These are phyloP conservation scores for Diaporthe capsici DNA, from an alignment of 2,329 filamentous ascomycete genomes.

Conservation along the genomic window DNA sequence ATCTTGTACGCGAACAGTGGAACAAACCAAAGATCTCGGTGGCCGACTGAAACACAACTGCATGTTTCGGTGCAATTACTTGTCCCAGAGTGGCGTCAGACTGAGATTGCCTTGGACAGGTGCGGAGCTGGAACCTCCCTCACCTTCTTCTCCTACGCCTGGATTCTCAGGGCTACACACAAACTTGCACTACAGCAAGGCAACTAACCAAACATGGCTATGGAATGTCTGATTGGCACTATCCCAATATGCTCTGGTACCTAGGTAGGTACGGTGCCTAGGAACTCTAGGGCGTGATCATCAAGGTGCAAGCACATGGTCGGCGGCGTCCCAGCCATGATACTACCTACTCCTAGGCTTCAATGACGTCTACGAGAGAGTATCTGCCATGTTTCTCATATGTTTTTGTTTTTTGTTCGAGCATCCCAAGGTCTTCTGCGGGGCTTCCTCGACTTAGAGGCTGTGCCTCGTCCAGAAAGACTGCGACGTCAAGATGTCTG, in stretches of 20 bases:
- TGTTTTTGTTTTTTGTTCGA: not conserved
- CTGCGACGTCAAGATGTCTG: not conserved
- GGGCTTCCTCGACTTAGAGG: not conserved
- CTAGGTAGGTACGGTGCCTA: not conserved
- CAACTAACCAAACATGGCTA: not conserved
- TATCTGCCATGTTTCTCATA: too few relatives aligned
- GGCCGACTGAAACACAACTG: conserved; percentile 15
- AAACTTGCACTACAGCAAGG: conserved; percentile 20
- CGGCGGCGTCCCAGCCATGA: not conserved
- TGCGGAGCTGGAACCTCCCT: not conserved
- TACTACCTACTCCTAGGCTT: not conserved
- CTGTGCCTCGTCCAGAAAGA: not conserved
- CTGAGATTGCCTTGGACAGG: conserved; percentile 15
- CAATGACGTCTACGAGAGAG: not conserved
- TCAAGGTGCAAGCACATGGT: not conserved
- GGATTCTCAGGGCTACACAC: conserved; percentile 11
- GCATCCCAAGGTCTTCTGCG: not conserved
- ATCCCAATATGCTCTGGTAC: not conserved
- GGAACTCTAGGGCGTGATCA: not conserved
- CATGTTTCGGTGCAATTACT: conserved; percentile 30
- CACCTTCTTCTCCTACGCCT: too few relatives aligned
- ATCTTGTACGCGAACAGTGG: not conserved
- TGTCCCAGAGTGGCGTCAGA: not conserved
- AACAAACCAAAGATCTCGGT: conserved; percentile 10
- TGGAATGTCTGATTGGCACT: not conserved